Base-by-base conservation (phyloP, 257 asterid species). In the Jacaranda copaia region DNA sequence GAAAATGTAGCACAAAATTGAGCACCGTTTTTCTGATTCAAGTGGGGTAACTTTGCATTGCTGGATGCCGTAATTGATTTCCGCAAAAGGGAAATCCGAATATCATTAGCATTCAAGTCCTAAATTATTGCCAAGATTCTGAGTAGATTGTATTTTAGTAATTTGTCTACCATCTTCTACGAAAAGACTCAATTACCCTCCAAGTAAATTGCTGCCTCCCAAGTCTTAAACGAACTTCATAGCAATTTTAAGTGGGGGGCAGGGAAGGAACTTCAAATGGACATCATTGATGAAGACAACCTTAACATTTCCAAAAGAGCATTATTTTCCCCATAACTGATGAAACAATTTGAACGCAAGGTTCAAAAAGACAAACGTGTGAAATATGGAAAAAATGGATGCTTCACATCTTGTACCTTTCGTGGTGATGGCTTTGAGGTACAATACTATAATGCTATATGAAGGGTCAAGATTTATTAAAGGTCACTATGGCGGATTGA, bases 61-160 rank as follows among this genome's bases (percentile, higher is more conserved):
- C 56, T 55, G 67, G 55, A 72, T 25, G 64, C 58, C 46, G 53
- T 66, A 73, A 79, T 56, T 82, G 49, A 79, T 77, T 82, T 61
- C 82, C 69, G 10, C 70, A 72, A 81, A 58, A 77, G 73, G 45
- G 58, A 64, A 74, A 60, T 71, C 48, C 38, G 65, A 65, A 63
- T 70, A 70, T 85, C 78, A 79, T 74, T 71, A 77, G 73, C 77
- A 74, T 82, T 80, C 75, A 80, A 74, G 59, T 79, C 74, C 80
- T 68, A 67, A 80, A 83, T 85, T 73, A 85, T 83, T 83, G 73
- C 77, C 73, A 63, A 74, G 83, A 85, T 79, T 77, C 83, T 61
- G 40, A 56, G 58, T 77, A 59, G 75, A 80, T 85, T 72, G 18
- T 73, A 14, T 16, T 70, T 7, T 13, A 64, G 58, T 64, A 75